Base-by-base conservation (phyloP, 192 early-diverging fungal genomes). In the Coemansia pectinata region DNA sequence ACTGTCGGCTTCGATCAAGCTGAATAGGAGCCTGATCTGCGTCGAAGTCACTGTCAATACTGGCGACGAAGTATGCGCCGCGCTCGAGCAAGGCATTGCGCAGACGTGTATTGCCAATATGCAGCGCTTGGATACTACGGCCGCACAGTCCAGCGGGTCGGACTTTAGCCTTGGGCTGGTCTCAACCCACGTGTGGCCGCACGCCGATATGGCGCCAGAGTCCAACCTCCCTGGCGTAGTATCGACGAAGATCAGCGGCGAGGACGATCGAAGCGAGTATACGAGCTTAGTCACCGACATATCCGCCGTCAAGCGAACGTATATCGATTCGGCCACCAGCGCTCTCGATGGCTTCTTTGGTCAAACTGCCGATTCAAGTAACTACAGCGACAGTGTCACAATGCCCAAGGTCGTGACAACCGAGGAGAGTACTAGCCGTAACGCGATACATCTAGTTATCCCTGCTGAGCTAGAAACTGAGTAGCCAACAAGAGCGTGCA, bases 1-100 rank as follows among this genome's bases (percentile, higher is more conserved):
- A 4, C 77, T 96, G n/a, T 83, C 91, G 4, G 90, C 88, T 9
- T 90, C 89, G n/a, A 84, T 95, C 36, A 89, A 90, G 63, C 88
- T 93, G 73, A 96, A 94, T 76, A 72, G 81, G 44, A 89, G 88
- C 50, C 69, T 96, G 48, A 88, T 88, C 21, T 87, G 85, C 63
- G 71, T 96, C 38, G 92, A 94, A 62, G 71, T 96, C 59, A 88
- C 85, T 0, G 74, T 86, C 27, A 76, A 79, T 44, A 79, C 81
- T 8, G 81, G 78, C 59, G 78, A 86, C 64, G 85, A 83, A 25
- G 77, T 83, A n/a, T 77, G 78, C 34, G 75, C 77, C 12, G 74
- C 75, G n/a, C 73, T 86, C 33, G 74, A 79, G 64, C 85, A 86
- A 50, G 77, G 74, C 21, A 86, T 86, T 65, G 70, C 77, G 5